Base-by-base conservation (phyloP, 345 rosid species). In the Acer saccharum region DNA sequence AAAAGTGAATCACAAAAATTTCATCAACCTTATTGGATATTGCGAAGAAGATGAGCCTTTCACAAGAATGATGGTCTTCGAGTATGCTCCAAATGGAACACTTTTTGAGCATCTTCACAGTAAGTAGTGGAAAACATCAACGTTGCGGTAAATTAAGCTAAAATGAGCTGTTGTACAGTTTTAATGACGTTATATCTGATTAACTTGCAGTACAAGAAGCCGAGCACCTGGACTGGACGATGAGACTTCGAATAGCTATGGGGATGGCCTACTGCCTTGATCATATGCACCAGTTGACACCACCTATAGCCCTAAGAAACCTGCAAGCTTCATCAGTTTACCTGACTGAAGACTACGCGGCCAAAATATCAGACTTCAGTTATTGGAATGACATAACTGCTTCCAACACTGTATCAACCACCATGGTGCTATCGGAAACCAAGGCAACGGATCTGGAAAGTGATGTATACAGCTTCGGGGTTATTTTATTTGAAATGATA, bases 11-110 rank as follows among this genome's bases (percentile, higher is more conserved):
- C 98, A 97, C 87, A 91, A 94, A 88, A 97, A 97, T 76, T 97
- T 97, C 73, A 79, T 97, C 84, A 97, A 90, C 83, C 92, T 94
- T 66, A 83, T 97, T 16, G 97, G 98, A 29, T 93, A 80, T 72
- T 97, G 99, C 76, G 98, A 88, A 82, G 93, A 91, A 84, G 84
- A 94, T 52, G 84, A 86, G 79, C 97, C 98, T 69, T 92, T 96
- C 87, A 84, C 89, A 3, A 87, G 98, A 83, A 92, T 92, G 97
- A 86, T 96, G 88, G 94, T 96, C 77, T 96, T 92, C 52, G 98
- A 96, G 84, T 96, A 96, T 75, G 97, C 98, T 69, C 95, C 98
- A n/a, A 96, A 91, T 71, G 99, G 99, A 81, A 89, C 92, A 11
- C 95, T 96, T 77, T 94, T 86, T 55, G 98, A 96, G 86, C 98